Conservation (phyloP, 768 basidiomycete species). For the Tulasnella sp. region DNA sequence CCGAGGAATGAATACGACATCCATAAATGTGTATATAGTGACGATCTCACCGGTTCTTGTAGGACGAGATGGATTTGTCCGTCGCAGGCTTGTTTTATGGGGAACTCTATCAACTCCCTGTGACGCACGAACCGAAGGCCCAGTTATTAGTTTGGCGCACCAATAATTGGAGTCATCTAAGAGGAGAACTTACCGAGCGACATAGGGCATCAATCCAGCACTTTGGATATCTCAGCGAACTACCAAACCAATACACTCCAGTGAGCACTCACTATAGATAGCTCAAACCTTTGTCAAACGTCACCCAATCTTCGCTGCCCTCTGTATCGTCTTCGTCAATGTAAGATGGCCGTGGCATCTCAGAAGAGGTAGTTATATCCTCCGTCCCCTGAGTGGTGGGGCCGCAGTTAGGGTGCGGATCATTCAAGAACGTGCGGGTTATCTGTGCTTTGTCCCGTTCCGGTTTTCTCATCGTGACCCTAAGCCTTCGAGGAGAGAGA, state of each 20-base stretch:
- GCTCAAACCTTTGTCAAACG: constrained; percentile 53
- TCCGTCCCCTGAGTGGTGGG: constrained; percentile 17
- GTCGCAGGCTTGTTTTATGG: constrained; percentile 68
- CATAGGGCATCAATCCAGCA: neutral
- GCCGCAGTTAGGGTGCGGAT: constrained; percentile 11
- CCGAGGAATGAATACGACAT: no score
- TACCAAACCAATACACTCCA: neutral
- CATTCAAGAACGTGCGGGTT: constrained; percentile 15
- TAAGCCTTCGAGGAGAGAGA: constrained; percentile 55
- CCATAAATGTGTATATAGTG: neutral
- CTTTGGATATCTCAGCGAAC: neutral
- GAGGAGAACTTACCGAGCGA: neutral
- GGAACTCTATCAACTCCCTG: constrained; percentile 78
- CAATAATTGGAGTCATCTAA: no score
- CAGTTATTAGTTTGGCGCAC: no score
- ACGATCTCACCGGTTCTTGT: constrained; percentile 46
- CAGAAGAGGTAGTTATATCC: constrained; percentile 22
- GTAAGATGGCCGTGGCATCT: constrained; percentile 37
- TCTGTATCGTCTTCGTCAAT: constrained; percentile 20
- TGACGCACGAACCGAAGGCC: no score
- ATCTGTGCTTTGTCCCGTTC: constrained; percentile 53
- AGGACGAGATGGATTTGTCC: constrained; percentile 63
- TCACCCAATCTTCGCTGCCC: constrained; percentile 51
- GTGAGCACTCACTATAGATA: constrained; percentile 40
- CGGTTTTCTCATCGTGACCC: constrained; percentile 58